Conservation (phyloP, 352 stramenopile genomes). For the Blastocystis sp. region DNA sequence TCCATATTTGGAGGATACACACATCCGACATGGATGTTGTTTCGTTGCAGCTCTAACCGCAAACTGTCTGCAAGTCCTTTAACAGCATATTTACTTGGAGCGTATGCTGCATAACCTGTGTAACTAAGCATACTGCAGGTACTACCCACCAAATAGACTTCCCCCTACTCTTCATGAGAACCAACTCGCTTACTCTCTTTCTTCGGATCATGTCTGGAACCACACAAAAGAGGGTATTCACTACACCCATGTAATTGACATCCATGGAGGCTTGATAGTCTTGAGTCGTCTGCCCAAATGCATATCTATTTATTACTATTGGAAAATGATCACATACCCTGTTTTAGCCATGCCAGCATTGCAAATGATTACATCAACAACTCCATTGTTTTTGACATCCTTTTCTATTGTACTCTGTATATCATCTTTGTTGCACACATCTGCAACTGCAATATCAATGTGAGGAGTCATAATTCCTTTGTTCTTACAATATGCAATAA, state of each 20-base stretch:
- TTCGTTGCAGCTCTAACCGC: constrained; percentile 21
- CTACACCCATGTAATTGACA: constrained; percentile 62
- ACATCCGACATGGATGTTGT: constrained; percentile 58
- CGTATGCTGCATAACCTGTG: constrained; percentile 32
- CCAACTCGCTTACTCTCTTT: not conserved
- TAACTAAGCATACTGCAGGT: constrained; percentile 65
- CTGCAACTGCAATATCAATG: constrained; percentile 12
- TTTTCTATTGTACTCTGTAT: constrained; percentile 29
- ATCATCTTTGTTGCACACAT: constrained; percentile 39
- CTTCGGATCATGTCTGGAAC: constrained; percentile 61
- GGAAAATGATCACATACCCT: not conserved
- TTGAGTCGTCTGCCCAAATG: constrained; percentile 42
- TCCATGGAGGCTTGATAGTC: constrained; percentile 20
- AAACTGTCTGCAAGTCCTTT: constrained; percentile 54
- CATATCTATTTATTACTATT: constrained; percentile 4
- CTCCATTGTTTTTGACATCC: not conserved
- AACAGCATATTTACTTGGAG: constrained; percentile 60
- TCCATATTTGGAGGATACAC: constrained; percentile 67
- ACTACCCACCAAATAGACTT: constrained; percentile 64
- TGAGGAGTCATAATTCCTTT: constrained; percentile 34
- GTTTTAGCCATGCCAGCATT: constrained; percentile 66
- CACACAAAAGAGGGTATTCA: constrained; percentile 37
- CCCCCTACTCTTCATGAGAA: not conserved
- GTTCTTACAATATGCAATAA: constrained; percentile 15
- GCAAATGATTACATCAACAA: constrained; percentile 62